Base-by-base conservation (phyloP, 2,329 filamentous ascomycete genomes). In the Xylariaceae sp. region DNA sequence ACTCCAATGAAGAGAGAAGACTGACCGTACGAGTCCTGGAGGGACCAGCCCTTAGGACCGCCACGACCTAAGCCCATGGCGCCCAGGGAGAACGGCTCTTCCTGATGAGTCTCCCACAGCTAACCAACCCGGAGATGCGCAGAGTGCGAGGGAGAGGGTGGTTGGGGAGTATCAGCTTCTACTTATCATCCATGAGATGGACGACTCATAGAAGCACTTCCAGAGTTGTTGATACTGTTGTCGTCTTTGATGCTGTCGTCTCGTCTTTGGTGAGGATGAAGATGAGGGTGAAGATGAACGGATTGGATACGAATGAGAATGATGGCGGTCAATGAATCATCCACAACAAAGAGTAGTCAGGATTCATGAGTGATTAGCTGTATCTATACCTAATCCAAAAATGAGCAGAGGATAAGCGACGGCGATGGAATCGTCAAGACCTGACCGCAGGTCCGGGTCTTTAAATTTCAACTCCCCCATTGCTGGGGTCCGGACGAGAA, bases 1-100 rank as follows among this genome's bases (percentile, higher is more conserved):
- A 47, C 55, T 47, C 35, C 35, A 54, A 61, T 63, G 57, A 59
- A 15, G 13, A 60, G 55, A 59, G 68, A 64, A 34, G 23, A 65
- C 64, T 64, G 18, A 73, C 71, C 70, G 62, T 73, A 73, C 9
- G 68, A 72, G 65, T 73, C 71, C 41, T 67, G 64, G 53, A 73
- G 62, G 45, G 71, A 73, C 71, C 71, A 73, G 53, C 65, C 63
- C 61, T 67, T 69, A 8, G 66, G 61, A 45, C 65, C 63, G 45
- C 65, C 61, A 50, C 64, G 63, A 52, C 61, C 37, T 13, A 72
- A 61, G 55, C 63, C 60, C 71, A 73, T 73, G 10, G 15, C 17
- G 15, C 55, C 41, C 23, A 10, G 17, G 47, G 41, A 52, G 50
- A 10, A 5, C 54, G 50, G 37, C 37, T 18, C 56, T 30, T 52